Base-by-base conservation (phyloP, 2,329 filamentous ascomycete genomes). In the Acephala macrosclerotiorum region DNA sequence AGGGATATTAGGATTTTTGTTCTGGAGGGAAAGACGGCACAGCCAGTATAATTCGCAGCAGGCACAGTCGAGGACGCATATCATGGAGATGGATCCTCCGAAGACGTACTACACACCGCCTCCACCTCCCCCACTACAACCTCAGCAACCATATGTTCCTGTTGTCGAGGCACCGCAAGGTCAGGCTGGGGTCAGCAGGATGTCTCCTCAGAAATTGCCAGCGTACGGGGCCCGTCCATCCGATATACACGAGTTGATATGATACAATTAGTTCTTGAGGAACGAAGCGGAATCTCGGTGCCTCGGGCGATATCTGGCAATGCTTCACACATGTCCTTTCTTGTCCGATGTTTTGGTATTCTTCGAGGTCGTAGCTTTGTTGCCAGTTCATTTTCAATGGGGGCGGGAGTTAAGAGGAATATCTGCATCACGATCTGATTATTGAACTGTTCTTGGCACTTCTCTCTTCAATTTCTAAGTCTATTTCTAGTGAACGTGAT, bases 1-100 rank as follows among this genome's bases (percentile, higher is more conserved):
- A 2, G 66, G 66, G 26, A 29, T 68, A 16, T 18, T 68, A 14
- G 60, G 33, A 2, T 68, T 65, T 25, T 20, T 65, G 5, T 65
- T 65, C 42, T 68, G 55, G 25, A 60, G 60, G 33, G 25, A 60
- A 33, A 58, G 56, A 14, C 49, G 56, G 29, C 56, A 55, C 8
- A n/a, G 18, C 5, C 47, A 22, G 12, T 26, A 55, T 26, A 12
- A 35, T 14, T 20, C 26, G 20, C 9, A 22, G 20, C 38, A 45
- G 33, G 47, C 47, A 11, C 5, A 29, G 7, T 26, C 47, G 2
- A 51, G 47, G 25, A 26, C 47, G 7, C 20, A 26, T 26, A 22
- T 56, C 53, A 35, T 56, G 53, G 53, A 56, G n/a, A 56, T 56
- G 53, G 53, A 56, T 56, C 53, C 53, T 38, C 22, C 47, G 9